phyloP scores from a whole-genome alignment of 192 early-diverging fungal genomes.

The Linnemannia exigua region DNA sequence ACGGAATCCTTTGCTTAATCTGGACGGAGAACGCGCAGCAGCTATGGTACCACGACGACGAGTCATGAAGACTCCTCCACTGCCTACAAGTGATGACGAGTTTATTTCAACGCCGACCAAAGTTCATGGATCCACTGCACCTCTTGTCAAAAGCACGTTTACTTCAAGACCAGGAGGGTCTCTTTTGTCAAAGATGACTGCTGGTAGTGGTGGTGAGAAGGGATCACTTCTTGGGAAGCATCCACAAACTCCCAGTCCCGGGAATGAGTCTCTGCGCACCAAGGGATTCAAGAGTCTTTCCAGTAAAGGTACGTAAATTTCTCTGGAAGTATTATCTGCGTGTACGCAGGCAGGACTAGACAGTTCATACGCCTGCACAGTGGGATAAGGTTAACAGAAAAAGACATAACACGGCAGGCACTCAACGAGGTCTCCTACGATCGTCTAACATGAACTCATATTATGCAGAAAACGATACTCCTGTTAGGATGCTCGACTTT shows the following conservation, averaged over 20 bases:
- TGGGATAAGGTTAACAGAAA: too few species aligned
- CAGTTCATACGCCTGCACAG: too few species aligned
- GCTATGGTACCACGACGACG: constrained; percentile 24
- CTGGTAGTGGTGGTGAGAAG: too few species aligned
- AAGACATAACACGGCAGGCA: too few species aligned
- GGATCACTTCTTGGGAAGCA: constrained; percentile 51
- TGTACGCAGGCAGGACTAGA: neutral
- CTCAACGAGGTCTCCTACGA: neutral
- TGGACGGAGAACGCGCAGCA: constrained; percentile 16
- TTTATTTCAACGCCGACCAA: constrained; percentile 36
- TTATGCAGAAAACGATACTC: neutral
- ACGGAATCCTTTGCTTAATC: neutral
- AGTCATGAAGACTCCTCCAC: constrained; percentile 7
- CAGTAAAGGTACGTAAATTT: constrained; percentile 3
- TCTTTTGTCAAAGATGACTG: constrained; percentile 26
- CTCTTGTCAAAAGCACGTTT: neutral
- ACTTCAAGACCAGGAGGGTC: neutral
- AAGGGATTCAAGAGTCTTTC: constrained; percentile 34
- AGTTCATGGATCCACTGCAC: neutral
- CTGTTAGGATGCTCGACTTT: constrained; percentile 24
- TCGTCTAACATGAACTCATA: neutral
- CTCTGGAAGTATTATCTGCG: neutral
- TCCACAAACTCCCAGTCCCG: constrained; percentile 45
- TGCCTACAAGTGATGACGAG: neutral
- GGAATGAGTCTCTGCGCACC: constrained; percentile 19